Base-by-base conservation (phyloP, 345 rosid species). In the Heritiera littoralis region DNA sequence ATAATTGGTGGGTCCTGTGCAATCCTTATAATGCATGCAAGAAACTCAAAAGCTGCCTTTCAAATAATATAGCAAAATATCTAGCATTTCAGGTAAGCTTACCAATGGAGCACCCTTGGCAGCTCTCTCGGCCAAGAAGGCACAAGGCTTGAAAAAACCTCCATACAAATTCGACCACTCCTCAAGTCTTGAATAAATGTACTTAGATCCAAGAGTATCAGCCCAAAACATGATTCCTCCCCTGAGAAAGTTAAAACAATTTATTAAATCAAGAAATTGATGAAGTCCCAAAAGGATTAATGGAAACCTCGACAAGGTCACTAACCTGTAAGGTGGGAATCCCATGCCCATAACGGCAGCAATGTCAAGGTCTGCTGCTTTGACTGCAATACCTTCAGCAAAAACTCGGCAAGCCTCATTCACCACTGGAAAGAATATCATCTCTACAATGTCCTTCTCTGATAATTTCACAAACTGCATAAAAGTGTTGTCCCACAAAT, bases 191-290 rank as follows among this genome's bases (percentile, higher is more conserved):
- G 94, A 88, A 82, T 81, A 74, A 10, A 94, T 86, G 81, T 92
- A 90, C 75, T 89, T 94, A 6, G 97, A 89, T 71, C 97, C 97
- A 1, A 90, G 77, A n/a, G 90, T 82, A 81, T 94, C 92, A 20
- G 99, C 99, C 99, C 99, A 94, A 91, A 92, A 94, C 85, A 94
- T 84, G 77, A 91, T 80, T 46, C 99, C 99, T 77, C 99, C 99
- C 93, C 98, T 93, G 88, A 40, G 78, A 59, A 84, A 79, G 61
- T 63, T 60, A 48, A 41, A 77, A 23, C 40, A 43, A 67, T 52
- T 63, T 75, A 76, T 84, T 72, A 54, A 13, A 74, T 74, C 59
- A 60, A 45, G 41, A 54, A 28, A 18, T 20, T 12, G 8, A 43
- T 48, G 0, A 66, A 52, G 23, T 17, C 20, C 2, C 1, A 20